Evolutionary conservation across 73 alveolate species (phyloP).

Genomic region (Stentor coeruleus): DNA sequence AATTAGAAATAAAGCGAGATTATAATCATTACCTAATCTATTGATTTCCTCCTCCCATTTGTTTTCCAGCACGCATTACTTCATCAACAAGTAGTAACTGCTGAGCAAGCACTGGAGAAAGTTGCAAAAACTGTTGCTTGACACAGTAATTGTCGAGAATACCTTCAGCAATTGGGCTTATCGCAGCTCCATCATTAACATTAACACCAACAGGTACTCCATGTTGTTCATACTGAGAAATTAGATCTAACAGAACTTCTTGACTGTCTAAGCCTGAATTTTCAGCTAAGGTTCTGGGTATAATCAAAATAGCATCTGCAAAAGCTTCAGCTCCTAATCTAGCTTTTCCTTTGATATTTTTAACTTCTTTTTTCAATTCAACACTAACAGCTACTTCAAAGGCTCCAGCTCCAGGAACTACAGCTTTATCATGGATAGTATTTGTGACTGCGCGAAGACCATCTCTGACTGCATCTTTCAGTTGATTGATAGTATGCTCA

Average conservation of each 20-base stretch:
- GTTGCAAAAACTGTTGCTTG: conserved; percentile 85
- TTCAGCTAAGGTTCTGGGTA: conserved; percentile 93
- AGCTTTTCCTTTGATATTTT: conserved; percentile 74
- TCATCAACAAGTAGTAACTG: conserved; percentile 97
- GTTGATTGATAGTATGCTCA: conserved; percentile 97
- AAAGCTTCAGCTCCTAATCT: conserved; percentile 87
- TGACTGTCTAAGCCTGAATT: conserved; percentile 95
- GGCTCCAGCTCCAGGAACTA: conserved; percentile 99
- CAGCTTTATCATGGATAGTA: conserved; percentile 91
- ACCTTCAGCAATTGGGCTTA: conserved; percentile 73
- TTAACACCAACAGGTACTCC: conserved; percentile 40
- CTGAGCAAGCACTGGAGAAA: conserved; percentile 95
- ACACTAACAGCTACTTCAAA: conserved; percentile 94
- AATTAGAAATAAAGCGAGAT: no score
- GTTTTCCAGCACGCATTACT: conserved; percentile 97
- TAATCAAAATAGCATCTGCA: conserved; percentile 90
- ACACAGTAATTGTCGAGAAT: conserved; percentile 93
- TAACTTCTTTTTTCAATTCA: conserved; percentile 59
- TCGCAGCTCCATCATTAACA: conserved; percentile 54
- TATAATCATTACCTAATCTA: no score
- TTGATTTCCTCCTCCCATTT: conserved; percentile 45
- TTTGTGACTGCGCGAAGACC: conserved; percentile 99
- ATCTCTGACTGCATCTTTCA: conserved; percentile 98
- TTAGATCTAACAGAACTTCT: conserved; percentile 28
- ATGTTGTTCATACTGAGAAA: conserved; percentile 4